Evolutionary conservation across 805 yeast genomes (phyloP), one percentile per base, ranked within the genome.

Genomic region (Schwanniomyces sp.): DNA sequence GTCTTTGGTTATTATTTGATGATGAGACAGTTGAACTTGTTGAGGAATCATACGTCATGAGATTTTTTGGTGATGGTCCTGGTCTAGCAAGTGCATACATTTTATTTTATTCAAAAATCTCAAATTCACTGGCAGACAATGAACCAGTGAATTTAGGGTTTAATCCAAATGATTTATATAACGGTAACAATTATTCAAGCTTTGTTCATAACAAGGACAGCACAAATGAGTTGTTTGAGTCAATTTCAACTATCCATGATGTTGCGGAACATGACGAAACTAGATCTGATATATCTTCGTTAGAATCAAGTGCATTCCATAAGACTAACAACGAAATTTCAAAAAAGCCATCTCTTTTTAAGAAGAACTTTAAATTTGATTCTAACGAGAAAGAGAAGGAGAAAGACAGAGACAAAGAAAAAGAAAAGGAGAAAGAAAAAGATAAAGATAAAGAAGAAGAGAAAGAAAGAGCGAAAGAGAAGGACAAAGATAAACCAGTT

Each of bases 11-110:
- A 27, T 69, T 94, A 48, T 94, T 88, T 68, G 99, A 94, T 63
- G 99, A 94, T 64, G 98, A 94, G 64, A 84, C 94, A 5, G 97
- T 92, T 1, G 97, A 92, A 62, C 71, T 86, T 12, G 91, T 94
- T 8, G 90, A 85, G 54, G 96, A 90, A 52, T 73, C 80, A 36
- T 90, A 86, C 54, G 97, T 94, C 3, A 76, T 84, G 64, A 80
- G 86, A 56, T 94, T 91, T 59, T 86, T 89, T 58, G 98, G 98
- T 25, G 92, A 89, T 62, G 83, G 86, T 3, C 86, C 88, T 2
- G 94, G 96, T 7, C 76, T 89, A 58, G 91, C 97, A 0, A 86
- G 96, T 25, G 98, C 98, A 0, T 94, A 94, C 65, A 84, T 94
- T 25, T 69, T 94, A 45, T 88, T 91, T 58, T 92, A 92, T 65